These are phyloP conservation scores for Thielaviopsis punctulata DNA, from an alignment of 2,329 filamentous ascomycete genomes.

Conservation along the genomic window DNA sequence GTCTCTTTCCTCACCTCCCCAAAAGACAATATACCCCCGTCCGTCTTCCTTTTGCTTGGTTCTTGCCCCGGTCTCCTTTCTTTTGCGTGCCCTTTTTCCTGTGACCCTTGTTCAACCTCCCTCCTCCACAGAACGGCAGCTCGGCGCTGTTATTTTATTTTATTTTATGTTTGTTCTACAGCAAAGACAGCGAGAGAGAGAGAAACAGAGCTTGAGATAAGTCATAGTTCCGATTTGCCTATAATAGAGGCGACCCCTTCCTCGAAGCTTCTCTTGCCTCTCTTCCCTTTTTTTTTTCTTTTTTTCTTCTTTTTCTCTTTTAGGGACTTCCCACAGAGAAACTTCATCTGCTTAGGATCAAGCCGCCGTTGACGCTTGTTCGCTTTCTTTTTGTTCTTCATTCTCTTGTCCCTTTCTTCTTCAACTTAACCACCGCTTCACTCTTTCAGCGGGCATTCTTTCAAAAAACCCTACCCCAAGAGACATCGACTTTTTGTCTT, in stretches of 20 bases:
- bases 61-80: background rate
- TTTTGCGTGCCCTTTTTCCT: background rate
- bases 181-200: background rate
- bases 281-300: background rate
- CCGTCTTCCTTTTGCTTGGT: background rate
- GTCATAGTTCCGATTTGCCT: too few relatives aligned
- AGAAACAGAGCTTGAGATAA: background rate
- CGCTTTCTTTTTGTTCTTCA: slow-evolving; percentile 27
- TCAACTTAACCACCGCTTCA: slow-evolving; percentile 50
- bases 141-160: too few relatives aligned
- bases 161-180: background rate
- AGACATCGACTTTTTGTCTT: slow-evolving; percentile 12
- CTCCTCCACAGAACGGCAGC: too few relatives aligned
- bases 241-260: too few relatives aligned
- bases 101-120: background rate
- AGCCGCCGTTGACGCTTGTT: slow-evolving; percentile 23
- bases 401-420: slow-evolving; percentile 22
- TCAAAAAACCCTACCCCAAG: slow-evolving; percentile 23
- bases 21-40: background rate
- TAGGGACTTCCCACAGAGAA: slow-evolving; percentile 26
- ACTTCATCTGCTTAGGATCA: slow-evolving; percentile 29
- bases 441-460: slow-evolving; percentile 77
- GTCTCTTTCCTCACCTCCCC: too few relatives aligned
- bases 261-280: background rate
- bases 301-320: slow-evolving; percentile 17